Conservation (phyloP, 352 stramenopile species). For the Phytophthora sansomeana region DNA sequence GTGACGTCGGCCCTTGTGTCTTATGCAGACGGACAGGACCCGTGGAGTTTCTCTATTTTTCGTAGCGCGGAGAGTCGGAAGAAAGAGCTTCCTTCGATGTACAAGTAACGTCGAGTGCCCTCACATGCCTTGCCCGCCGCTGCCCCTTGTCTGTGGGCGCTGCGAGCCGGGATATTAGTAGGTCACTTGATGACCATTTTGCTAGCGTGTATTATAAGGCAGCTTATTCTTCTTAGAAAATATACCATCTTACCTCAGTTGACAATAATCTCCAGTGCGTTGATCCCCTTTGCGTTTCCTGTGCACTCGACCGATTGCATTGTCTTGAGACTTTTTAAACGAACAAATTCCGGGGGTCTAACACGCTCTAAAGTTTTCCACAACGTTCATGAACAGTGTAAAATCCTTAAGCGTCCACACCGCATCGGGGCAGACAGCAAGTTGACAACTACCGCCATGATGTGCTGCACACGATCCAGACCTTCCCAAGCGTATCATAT, state of each 20-base stretch:
- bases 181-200: constrained; percentile 75
- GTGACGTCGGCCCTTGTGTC: constrained; percentile 38
- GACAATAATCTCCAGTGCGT: constrained; percentile 4
- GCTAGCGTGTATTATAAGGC: constrained; percentile 79
- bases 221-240: constrained; percentile 76
- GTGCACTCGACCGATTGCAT: no score
- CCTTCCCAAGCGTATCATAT: constrained; percentile 2
- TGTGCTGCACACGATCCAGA: constrained; percentile 4
- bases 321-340: no score
- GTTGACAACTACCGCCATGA: not conserved
- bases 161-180: constrained; percentile 44
- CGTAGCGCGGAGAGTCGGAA: constrained; percentile 64
- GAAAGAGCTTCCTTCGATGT: constrained; percentile 82
- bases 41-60: constrained; percentile 51
- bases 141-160: constrained; percentile 33
- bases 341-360: no score
- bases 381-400: no score
- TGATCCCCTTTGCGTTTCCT: not conserved
- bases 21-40: constrained; percentile 37
- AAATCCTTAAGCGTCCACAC: no score
- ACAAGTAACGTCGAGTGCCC: constrained; percentile 74
- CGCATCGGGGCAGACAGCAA: no score
- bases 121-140: constrained; percentile 51
- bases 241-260: constrained; percentile 51
- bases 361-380: no score